These are phyloP conservation scores for Suzukiozyma palmioleophila DNA, from an alignment of 1,139 yeast species.

Conservation along the genomic window DNA sequence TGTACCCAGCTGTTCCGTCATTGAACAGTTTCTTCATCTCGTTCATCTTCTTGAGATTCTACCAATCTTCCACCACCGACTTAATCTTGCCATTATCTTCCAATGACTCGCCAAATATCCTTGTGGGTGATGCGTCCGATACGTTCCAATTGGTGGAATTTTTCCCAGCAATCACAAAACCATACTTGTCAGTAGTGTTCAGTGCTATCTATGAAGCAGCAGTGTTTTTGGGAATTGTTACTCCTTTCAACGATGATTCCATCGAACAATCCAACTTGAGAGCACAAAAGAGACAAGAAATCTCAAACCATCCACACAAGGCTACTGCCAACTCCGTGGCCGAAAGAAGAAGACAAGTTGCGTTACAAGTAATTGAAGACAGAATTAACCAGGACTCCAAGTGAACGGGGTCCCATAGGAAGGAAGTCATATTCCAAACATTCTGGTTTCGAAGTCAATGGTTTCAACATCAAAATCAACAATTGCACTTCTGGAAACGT, in stretches of 20 bases:
- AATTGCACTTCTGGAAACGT: neutral
- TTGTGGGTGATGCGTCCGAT: constrained; percentile 85
- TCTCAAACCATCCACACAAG: constrained; percentile 35
- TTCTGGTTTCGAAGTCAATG: too few relatives aligned
- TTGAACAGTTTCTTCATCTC: constrained; percentile 64
- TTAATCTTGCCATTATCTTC: constrained; percentile 36
- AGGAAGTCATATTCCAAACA: too few relatives aligned
- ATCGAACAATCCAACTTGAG: constrained; percentile 71
- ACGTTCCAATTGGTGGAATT: constrained; percentile 80
- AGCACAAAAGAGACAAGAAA: constrained; percentile 56
- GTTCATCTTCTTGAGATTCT: constrained; percentile 75
- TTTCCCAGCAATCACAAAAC: constrained; percentile 60
- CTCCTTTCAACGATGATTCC: constrained; percentile 66
- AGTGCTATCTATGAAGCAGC: constrained; percentile 48
- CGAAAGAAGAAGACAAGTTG: constrained; percentile 83
- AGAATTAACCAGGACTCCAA: constrained; percentile 42
- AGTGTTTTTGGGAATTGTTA: constrained; percentile 53
- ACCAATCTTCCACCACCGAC: constrained; percentile 44
- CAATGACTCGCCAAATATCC: constrained; percentile 17
- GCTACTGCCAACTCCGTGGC: constrained; percentile 57
- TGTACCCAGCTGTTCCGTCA: constrained; percentile 62
- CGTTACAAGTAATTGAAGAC: constrained; percentile 77
- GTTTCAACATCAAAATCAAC: neutral
- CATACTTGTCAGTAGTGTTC: constrained; percentile 51
- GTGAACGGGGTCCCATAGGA: neutral